These are phyloP conservation scores for Leishmania lainsoni DNA, from an alignment of 208 protist species.

Conservation along the genomic window DNA sequence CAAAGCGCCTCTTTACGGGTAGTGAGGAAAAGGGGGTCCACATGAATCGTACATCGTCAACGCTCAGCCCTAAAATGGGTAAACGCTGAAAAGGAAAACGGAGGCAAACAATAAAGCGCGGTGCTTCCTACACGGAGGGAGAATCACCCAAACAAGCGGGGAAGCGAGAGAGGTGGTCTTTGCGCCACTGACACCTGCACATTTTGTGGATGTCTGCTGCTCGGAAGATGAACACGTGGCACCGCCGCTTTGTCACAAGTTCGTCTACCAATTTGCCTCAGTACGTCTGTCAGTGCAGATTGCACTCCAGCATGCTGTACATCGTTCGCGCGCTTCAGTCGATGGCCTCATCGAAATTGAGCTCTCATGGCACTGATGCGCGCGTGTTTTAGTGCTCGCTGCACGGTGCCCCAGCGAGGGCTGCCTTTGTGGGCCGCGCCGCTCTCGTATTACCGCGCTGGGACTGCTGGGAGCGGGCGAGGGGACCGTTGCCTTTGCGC, in stretches of 20 bases:
- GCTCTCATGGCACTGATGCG: neutral
- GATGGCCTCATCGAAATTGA: neutral
- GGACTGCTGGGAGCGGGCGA: neutral
- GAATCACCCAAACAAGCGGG: too few relatives aligned
- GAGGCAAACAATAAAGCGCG: conserved; percentile 3
- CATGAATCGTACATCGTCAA: conserved; percentile 3
- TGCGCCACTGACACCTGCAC: neutral
- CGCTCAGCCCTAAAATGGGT: neutral
- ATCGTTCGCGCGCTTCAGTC: neutral
- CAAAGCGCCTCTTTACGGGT: neutral
- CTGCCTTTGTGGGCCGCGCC: conserved; percentile 1
- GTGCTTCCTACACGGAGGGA: neutral
- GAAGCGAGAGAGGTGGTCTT: neutral
- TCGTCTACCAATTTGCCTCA: neutral
- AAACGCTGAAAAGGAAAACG: conserved; percentile 1
- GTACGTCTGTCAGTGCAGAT: neutral
- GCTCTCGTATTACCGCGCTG: neutral
- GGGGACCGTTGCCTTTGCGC: conserved; percentile 17
- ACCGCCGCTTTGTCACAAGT: neutral
- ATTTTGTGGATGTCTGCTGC: neutral
- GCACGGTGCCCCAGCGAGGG: neutral
- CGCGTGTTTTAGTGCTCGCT: neutral
- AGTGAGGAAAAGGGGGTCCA: neutral
- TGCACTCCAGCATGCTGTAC: neutral
- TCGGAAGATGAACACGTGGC: too few relatives aligned